Evolutionary conservation across 371 early-diverging fungal species (phyloP), one percentile per base, ranked within the genome.

Genomic region (Mortierella sp.): DNA sequence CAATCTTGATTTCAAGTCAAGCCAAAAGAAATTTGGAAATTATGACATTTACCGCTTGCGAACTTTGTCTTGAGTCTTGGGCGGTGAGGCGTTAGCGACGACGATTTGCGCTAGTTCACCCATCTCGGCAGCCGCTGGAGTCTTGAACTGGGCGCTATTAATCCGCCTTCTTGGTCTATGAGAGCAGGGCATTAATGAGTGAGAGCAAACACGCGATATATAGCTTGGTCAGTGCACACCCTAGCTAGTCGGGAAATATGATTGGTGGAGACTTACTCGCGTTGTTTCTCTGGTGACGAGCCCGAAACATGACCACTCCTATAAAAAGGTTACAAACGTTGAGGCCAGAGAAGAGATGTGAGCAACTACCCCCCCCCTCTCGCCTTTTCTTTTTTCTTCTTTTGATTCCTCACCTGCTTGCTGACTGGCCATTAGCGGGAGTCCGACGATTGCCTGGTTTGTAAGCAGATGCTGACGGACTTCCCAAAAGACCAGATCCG

Each of bases 101-200:
- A 79, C 80, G 5, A 79, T 59, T 22, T 72, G 64, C 0, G 75
- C 75, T 12, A 79, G 62, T 35, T 79, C 72, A 0, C 45, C 67
- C 72, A 72, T 72, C 18, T 79, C 80, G 28, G 59, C 75, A 3
- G 64, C 70, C 0, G 66, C 59, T 9, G 80, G 80, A 2, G 80
- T 79, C 52, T 68, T 70, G 72, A 79, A 79, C 32, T 79, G 80
- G 5, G 80, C 71, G 40, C 80, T 79, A 59, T 70, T 75, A 24
- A 79, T 49, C 59, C 66, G 71, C 32, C 75, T 30, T 20, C 80
- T 62, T 24, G 75, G 80, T 54, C 80, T 79, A 58, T 16, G n/a
- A n/a, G n/a, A n/a, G n/a, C n/a, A n/a, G n/a, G n/a, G n/a, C n/a
- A n/a, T n/a, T n/a, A n/a, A n/a, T n/a, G n/a, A n/a, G n/a, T n/a